Base-by-base conservation (phyloP, 2,329 filamentous ascomycete genomes). In the Claviceps paspali region DNA sequence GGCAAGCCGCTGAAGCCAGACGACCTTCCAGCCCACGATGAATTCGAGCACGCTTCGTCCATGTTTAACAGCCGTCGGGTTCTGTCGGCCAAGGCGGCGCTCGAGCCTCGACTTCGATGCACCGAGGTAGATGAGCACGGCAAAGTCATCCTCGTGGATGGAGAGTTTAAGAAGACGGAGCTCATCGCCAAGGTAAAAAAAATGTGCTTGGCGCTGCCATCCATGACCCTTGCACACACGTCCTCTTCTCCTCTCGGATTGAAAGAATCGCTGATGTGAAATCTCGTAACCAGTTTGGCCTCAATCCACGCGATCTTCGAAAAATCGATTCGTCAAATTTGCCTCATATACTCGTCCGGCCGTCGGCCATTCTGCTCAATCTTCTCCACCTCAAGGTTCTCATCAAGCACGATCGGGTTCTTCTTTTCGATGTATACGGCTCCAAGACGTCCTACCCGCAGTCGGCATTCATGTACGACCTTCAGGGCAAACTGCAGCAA, bases 261-360 rank as follows among this genome's bases (percentile, higher is more conserved):
- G 21, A 8, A 22, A 5, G 5, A 18, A 23, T 22, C 5, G 30
- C 30, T 32, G 30, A 32, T 12, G 12, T 12, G 3, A 7, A 9
- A n/a, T 9, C 10, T 15, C 30, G 3, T 32, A 19, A 10, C 41
- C 47, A 88, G 82, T 95, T 94, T 55, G 87, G 87, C 29, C 71
- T 96, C 19, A 71, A 95, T 34, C 88, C 91, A 39, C 87, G 91
- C 43, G 91, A 98, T 64, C 67, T 98, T 39, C 82, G 91, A 50
- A 98, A 98, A 62, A 95, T 98, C 52, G 91, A 98, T 57, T 95
- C 87, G 11, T 94, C 85, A 41, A 83, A 92, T 42, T 73, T 98
- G 17, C 91, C 91, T 7, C 87, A 95, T 52, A 96, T 98, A 40
- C 78, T 96, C 45, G 79, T 98, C 45, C 85, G 91, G 24, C 86